Evolutionary conservation across 176 grass and related monocot genomes (phyloP).

Genomic region (Hyparrhenia diplandra): DNA sequence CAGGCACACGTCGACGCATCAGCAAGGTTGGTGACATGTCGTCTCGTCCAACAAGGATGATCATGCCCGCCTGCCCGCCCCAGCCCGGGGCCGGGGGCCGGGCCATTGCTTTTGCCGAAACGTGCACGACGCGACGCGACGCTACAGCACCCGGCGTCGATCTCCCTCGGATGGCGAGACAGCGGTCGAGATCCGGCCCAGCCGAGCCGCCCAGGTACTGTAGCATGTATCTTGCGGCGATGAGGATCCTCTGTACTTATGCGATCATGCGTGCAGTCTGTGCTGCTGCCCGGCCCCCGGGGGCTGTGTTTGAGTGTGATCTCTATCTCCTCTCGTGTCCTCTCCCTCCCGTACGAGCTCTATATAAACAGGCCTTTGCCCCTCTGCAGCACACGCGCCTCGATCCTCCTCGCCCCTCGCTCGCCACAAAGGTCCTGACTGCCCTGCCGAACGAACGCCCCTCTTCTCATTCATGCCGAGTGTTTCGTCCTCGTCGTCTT

Average conservation of each 20-base stretch:
- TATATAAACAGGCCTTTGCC: constrained; percentile 11
- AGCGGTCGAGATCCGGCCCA: too few relatives aligned
- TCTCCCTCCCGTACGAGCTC: constrained; percentile 11
- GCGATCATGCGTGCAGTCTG: background rate
- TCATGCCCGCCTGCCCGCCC: too few relatives aligned
- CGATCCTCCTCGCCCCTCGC: constrained; percentile 20
- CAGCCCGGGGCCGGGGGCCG: too few relatives aligned
- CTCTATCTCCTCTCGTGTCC: too few relatives aligned
- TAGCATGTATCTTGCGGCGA: background rate
- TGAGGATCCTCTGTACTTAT: background rate
- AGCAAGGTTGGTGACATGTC: constrained; percentile 7
- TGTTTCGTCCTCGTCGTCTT: background rate
- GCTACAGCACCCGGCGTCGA: background rate
- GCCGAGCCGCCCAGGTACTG: background rate
- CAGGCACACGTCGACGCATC: background rate
- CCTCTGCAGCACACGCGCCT: background rate
- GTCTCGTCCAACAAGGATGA: background rate
- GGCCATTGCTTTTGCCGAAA: background rate
- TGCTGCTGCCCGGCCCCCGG: too few relatives aligned
- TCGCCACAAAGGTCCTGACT: constrained; percentile 25
- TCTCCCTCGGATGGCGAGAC: too few relatives aligned
- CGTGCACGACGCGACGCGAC: background rate
- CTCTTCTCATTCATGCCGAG: background rate
- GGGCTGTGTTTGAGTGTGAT: background rate
- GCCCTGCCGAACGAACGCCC: constrained; percentile 36